phyloP scores from a whole-genome alignment of 2,329 filamentous ascomycete genomes.

The Pyricularia pennisetigena region DNA sequence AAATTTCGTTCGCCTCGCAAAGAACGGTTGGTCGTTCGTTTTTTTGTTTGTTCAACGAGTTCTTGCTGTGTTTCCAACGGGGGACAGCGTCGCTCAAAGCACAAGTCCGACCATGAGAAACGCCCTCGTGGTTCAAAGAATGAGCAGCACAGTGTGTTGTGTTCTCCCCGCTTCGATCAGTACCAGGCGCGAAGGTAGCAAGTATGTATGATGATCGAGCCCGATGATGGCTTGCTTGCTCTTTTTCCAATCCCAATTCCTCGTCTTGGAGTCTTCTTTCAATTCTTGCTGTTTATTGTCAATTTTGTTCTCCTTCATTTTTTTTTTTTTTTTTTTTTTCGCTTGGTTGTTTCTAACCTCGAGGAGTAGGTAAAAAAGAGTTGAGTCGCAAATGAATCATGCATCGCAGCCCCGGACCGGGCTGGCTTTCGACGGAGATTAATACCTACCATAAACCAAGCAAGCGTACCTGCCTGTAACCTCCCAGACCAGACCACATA shows the following conservation, averaged over 20 bases:
- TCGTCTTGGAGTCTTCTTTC: too few relatives aligned
- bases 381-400: not conserved
- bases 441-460: not conserved
- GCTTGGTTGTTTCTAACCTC: not conserved
- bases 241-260: not conserved
- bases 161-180: not conserved
- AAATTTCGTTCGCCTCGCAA: not conserved
- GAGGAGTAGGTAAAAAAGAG: not conserved
- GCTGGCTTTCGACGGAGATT: not conserved
- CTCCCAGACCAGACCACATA: not conserved
- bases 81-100: not conserved
- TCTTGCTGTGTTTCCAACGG: not conserved
- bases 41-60: not conserved
- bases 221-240: not conserved
- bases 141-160: not conserved
- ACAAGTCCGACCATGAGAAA: not conserved
- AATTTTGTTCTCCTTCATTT: too few relatives aligned
- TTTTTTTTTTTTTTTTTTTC: not conserved
- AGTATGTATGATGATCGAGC: not conserved
- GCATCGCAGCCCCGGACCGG: not conserved
- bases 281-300: too few relatives aligned
- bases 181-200: not conserved
- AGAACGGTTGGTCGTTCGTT: not conserved
- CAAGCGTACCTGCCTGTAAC: not conserved
- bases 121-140: not conserved